Conservation (phyloP, 371 early-diverging fungal genomes). For the Mucor irregularis region DNA sequence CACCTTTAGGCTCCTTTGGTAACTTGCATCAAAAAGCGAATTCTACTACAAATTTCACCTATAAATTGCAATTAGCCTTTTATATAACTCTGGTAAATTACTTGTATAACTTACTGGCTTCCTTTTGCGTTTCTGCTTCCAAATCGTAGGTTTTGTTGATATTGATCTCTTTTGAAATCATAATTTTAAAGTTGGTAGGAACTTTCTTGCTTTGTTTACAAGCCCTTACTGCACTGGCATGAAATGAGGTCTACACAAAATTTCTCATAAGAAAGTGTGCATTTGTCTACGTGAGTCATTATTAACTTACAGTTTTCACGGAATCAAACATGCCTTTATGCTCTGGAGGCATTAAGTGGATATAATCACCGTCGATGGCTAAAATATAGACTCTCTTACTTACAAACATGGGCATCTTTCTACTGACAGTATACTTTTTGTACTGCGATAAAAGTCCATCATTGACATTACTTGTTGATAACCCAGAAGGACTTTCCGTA, state of each 20-base stretch:
- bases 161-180: conserved; percentile 64
- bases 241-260: conserved; percentile 65
- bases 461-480: conserved; percentile 27
- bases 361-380: conserved; percentile 92
- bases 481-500: conserved; percentile 15
- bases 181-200: conserved; percentile 74
- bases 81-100: not conserved
- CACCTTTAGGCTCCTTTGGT: conserved; percentile 33
- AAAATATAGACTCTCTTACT: conserved; percentile 84
- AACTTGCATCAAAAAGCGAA: conserved; percentile 46
- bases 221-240: conserved; percentile 73
- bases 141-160: conserved; percentile 79
- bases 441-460: conserved; percentile 47
- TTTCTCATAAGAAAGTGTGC: not conserved
- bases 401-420: conserved; percentile 81
- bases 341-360: conserved; percentile 88
- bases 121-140: conserved; percentile 70
- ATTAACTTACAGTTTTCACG: conserved; percentile 70
- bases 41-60: conserved; percentile 50
- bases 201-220: conserved; percentile 80
- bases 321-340: conserved; percentile 80
- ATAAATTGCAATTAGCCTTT: not conserved
- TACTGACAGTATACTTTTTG: conserved; percentile 69
- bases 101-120: conserved; percentile 60
- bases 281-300: not conserved